Base-by-base conservation (phyloP, 805 yeast species). In the Wickerhamomyces xylosicus region DNA sequence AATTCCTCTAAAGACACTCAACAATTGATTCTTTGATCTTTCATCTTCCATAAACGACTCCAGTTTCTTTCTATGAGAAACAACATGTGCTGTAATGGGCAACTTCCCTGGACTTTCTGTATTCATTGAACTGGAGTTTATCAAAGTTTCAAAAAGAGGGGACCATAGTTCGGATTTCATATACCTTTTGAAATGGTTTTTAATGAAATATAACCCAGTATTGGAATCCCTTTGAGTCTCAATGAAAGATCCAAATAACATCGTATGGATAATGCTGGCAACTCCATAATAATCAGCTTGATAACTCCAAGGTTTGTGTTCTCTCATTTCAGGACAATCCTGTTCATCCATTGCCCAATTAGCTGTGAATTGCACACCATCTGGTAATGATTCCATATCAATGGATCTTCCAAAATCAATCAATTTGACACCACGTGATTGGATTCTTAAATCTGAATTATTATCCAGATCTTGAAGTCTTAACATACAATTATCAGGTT, bases 401-500 rank as follows among this genome's bases (percentile, higher is more conserved):
- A 85, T 71, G 0, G 90, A 76, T 45, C 89, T 67, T 3, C 94
- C 94, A 59, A 83, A 87, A 58, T 86, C 95, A 46, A 86, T 82
- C 34, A 87, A 54, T 29, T 70, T 68, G 14, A 83, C 57, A 0
- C 85, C 82, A 41, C 73, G 70, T 3, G 57, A 44, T 17, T 49
- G 38, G 83, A 84, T 76, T 3, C 69, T 73, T 18, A 14, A 14
- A 15, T 58, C 50, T 1, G 58, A 43, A 7, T 28, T 6, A 14
- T 13, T 14, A 5, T 13, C n/a, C 16, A 15, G 16, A 28, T 53
- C 48, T 40, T 66, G 69, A 32, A 82, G 65, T 31, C 82, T 59
- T 0, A 85, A 52, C 94, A 87, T 82, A 46, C 92, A 83, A 53
- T 86, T 87, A 45, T 84, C 95, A 0, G 95, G 80, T 52, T 82